Percentiles rank a stretch among this genome's conserved stretches.
Evolutionary conservation across 306 rosid genomes (phyloP).

Genomic region (Casuarina glauca): DNA sequence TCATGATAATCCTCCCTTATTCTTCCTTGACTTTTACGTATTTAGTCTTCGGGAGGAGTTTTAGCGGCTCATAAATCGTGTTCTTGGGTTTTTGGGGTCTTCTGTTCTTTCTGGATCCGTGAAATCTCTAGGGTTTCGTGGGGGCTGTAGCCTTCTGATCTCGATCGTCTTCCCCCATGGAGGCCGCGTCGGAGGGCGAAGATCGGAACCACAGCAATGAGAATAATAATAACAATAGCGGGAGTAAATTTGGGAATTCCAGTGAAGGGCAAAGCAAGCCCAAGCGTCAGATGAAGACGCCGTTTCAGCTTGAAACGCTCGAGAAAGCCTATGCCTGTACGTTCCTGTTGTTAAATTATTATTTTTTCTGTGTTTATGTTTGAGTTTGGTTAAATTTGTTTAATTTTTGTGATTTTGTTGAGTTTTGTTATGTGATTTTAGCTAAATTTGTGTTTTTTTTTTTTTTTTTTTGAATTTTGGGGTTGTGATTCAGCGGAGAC

Average conservation of each 20-base stretch:
- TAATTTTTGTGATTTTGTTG: conserved; percentile 5
- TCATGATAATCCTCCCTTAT: conserved; percentile 55
- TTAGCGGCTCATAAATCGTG: conserved; percentile 30
- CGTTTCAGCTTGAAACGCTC: conserved; percentile 89
- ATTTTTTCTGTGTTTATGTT: background rate
- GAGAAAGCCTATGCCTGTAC: conserved; percentile 89
- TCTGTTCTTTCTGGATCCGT: conserved; percentile 13
- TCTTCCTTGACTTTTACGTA: conserved; percentile 79
- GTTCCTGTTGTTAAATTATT: conserved; percentile 23
- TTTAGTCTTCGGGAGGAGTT: conserved; percentile 43
- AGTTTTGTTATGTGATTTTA: background rate
- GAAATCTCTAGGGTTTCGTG: conserved; percentile 56
- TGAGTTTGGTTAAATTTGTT: conserved; percentile 8
- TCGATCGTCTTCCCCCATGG: conserved; percentile 53
- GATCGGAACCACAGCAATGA: conserved; percentile 44
- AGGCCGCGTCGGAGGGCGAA: conserved; percentile 69
- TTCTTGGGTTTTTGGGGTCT: conserved; percentile 24
- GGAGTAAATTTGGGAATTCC: conserved; percentile 63
- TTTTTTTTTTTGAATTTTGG: conserved; percentile 11
- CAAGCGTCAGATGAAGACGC: conserved; percentile 99
- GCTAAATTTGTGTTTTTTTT: conserved; percentile 9
- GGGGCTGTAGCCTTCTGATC: conserved; percentile 8
- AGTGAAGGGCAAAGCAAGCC: conserved; percentile 91
- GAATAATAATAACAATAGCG: conserved; percentile 37
- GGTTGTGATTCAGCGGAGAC: conserved; percentile 69